Base-by-base conservation (phyloP, 208 protist species). In the Tetramitus jugosus region DNA sequence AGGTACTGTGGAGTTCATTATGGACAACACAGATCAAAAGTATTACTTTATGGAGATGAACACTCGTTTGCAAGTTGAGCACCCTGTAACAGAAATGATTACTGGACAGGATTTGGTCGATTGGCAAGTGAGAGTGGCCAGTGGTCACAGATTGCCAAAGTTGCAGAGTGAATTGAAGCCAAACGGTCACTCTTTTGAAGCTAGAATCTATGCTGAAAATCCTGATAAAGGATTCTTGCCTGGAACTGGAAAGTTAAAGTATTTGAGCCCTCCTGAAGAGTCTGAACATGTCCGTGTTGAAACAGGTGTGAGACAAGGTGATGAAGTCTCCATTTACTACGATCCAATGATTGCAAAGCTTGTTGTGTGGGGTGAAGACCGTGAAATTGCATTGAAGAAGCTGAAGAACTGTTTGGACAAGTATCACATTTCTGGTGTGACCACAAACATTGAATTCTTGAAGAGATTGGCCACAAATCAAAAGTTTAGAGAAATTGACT, bases 11-110 rank as follows among this genome's bases (percentile, higher is more conserved):
- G 97, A 99, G 83, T 98, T 98, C 82, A 92, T 99, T 56, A 84
- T 98, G 1, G 95, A 98, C 77, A 67, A 88, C 39, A 84, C 37
- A 0, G 68, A 65, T 56, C 65, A 87, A 10, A 83, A 90, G 3
- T 98, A 98, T 87, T 99, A 93, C 87, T 99, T 99, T 76, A 91
- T 99, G 84, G 97, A 99, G 83, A 98, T 99, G 94, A 99, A 99
- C 83, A 98, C 97, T n/a, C 87, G 97, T 49, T 87, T 98, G 37
- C 96, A 98, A 86, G 91, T 93, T 42, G 91, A 94, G 81, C 90
- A 98, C 83, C 93, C 95, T 26, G 90, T 98, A 42, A 98, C 95
- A 39, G 96, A 99, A 86, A 86, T 94, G 85, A 91, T 96, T 69
- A 93, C 89, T 14, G 87, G 84, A 39, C 72, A 91, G 49, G 96